Conservation (phyloP, 495 filamentous ascomycete species). For the Hypoxylon subgilvum region DNA sequence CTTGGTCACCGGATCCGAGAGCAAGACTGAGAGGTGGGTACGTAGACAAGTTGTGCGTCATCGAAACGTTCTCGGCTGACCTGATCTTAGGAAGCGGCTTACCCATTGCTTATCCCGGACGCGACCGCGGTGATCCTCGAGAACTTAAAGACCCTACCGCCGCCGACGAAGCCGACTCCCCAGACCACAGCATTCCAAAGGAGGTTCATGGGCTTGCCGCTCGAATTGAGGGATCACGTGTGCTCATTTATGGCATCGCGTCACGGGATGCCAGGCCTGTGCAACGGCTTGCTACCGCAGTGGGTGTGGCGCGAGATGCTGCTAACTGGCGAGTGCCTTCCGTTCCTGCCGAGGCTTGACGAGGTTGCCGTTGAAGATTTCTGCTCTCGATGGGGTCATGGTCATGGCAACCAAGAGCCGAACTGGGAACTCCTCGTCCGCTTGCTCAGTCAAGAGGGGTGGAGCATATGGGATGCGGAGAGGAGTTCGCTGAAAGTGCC, state of each 20-base stretch:
- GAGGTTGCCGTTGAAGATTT: not conserved
- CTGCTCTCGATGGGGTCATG: not conserved
- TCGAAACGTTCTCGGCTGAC: not conserved
- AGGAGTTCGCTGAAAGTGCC: constrained; percentile 19
- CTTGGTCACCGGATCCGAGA: not conserved
- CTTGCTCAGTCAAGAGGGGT: constrained; percentile 18
- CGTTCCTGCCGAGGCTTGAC: constrained; percentile 11
- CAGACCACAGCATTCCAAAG: constrained; percentile 1
- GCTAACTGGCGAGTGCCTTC: constrained; percentile 6
- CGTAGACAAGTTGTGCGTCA: not conserved
- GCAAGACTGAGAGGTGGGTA: constrained; percentile 16
- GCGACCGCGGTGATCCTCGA: constrained; percentile 12
- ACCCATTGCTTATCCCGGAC: constrained; percentile 1
- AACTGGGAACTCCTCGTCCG: constrained; percentile 30
- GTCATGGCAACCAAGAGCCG: constrained; percentile 1
- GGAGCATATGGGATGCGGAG: constrained; percentile 23
- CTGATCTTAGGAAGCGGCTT: constrained; percentile 6
- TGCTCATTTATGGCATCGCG: constrained; percentile 15
- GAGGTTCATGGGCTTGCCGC: constrained; percentile 4
- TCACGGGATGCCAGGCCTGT: constrained; percentile 5
- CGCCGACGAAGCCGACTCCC: not conserved
- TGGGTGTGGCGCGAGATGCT: constrained; percentile 24
- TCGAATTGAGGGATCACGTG: constrained; percentile 5
- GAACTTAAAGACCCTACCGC: constrained; percentile 8
- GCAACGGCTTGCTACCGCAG: constrained; percentile 11